Conservation (phyloP, 1,284 basidiomycete species). For the Sanguinoderma infundibulare region DNA sequence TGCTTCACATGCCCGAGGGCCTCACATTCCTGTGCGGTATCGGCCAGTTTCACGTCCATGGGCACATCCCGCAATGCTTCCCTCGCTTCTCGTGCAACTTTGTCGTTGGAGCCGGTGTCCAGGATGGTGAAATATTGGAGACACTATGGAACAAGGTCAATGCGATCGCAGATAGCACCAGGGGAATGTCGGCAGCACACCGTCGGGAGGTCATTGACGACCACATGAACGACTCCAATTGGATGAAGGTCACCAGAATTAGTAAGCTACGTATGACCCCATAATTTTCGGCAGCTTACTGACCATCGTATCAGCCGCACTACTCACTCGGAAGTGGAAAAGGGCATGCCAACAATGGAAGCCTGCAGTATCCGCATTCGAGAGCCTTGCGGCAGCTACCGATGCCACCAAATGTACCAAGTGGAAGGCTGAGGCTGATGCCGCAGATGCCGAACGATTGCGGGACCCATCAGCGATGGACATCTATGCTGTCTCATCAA, state of each 20-base stretch:
- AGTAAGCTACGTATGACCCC: too few species aligned
- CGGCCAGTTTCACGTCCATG: constrained; percentile 26
- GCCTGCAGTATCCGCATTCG: neutral
- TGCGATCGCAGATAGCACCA: constrained; percentile 17
- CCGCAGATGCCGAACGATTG: neutral
- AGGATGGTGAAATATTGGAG: constrained; percentile 28
- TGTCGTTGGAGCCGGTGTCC: constrained; percentile 20
- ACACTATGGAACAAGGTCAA: constrained; percentile 27
- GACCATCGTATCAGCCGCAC: too few species aligned
- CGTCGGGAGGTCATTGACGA: constrained; percentile 27
- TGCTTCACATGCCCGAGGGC: neutral
- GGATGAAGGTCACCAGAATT: constrained; percentile 22
- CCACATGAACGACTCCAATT: constrained; percentile 30
- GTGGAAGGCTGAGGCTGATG: neutral
- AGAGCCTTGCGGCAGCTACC: neutral
- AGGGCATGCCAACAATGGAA: neutral
- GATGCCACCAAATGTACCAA: too few species aligned
- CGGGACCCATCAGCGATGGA: neutral
- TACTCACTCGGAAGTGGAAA: neutral
- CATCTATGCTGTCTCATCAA: neutral
- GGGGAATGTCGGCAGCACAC: constrained; percentile 20
- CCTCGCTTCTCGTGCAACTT: constrained; percentile 23
- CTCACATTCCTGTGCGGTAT: neutral
- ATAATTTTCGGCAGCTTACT: too few species aligned
- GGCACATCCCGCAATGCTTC: constrained; percentile 23